Percentiles rank a stretch among this genome's conserved stretches.
These are phyloP conservation scores for Aurifilum marmelostoma DNA, from an alignment of 2,329 filamentous ascomycete genomes.

Conservation along the genomic window DNA sequence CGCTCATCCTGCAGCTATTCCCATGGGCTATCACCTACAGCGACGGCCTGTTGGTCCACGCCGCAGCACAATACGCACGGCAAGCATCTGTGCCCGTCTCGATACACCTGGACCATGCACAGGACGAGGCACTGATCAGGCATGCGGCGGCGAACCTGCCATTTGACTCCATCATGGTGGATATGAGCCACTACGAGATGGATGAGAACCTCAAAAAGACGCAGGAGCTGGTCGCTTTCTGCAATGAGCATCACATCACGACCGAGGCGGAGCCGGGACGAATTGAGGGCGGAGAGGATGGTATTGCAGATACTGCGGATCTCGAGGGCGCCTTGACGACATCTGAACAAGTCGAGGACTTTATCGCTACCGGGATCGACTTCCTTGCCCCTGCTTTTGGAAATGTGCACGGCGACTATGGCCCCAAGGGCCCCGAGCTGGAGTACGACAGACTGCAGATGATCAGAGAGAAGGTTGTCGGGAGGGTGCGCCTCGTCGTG, in stretches of 20 bases:
- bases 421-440: slow-evolving; percentile 62
- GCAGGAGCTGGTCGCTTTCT: slow-evolving; percentile 63
- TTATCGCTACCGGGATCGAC: slow-evolving; percentile 72
- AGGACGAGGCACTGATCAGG: slow-evolving; percentile 59
- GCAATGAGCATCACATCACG: slow-evolving; percentile 64
- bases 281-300: slow-evolving; percentile 65
- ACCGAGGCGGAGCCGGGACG: slow-evolving; percentile 71
- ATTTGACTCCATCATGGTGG: slow-evolving; percentile 75
- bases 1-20: slow-evolving; percentile 70
- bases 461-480: slow-evolving; percentile 48
- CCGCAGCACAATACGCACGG: slow-evolving; percentile 53
- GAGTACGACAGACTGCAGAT: slow-evolving; percentile 57
- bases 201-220: slow-evolving; percentile 67
- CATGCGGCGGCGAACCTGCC: slow-evolving; percentile 55
- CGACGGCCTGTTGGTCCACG: slow-evolving; percentile 53
- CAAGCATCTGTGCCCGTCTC: slow-evolving; percentile 57
- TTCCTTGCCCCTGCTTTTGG: slow-evolving; percentile 76
- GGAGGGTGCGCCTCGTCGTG: slow-evolving; percentile 50
- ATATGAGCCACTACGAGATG: slow-evolving; percentile 72
- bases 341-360: slow-evolving; percentile 69
- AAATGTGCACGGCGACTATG: slow-evolving; percentile 77
- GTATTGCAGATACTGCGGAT: slow-evolving; percentile 63
- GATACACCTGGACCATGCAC: slow-evolving; percentile 66
- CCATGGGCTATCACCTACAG: slow-evolving; percentile 71
- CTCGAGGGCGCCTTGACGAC: slow-evolving; percentile 61